Evolutionary conservation across 2,329 filamentous ascomycete genomes (phyloP), one percentile per base, ranked within the genome.

Genomic region (Colletotrichum tofieldiae): DNA sequence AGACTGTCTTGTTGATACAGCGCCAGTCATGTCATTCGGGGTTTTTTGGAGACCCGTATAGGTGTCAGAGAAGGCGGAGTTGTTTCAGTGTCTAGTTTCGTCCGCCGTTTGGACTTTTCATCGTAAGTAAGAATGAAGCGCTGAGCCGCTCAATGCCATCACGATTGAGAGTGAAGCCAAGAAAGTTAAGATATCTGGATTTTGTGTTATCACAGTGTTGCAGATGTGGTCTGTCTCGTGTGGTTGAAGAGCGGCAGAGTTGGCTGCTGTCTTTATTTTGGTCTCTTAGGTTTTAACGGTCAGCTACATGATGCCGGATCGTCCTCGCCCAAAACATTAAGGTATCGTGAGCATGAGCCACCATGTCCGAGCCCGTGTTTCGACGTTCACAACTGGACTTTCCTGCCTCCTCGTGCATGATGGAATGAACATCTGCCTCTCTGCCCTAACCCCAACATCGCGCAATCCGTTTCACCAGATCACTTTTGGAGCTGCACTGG

Each of bases 361-460:
- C 18, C 32, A 14, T n/a, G 58, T 71, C 65, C 39, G 65, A 63
- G 58, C 43, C 52, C 35, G 16, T 51, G 68, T 67, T 58, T 71
- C 68, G 65, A 32, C n/a, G 39, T 51, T 32, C 41, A 4, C 37
- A 9, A 29, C 41, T 32, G 29, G n/a, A 18, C 32, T 41, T 35
- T 12, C 26, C 1, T 29, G 11, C 20, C 26, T 16, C 9, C 20
- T 9, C 12, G 32, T 45, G 32, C 16, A 2, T 32, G 12, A 45
- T 47, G 23, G 37, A 68, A 68, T 20, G 51, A 68, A 61, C 56
- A 20, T 26, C 59, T n/a, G 16, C 49, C 32, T 14, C 26, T 20
- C 54, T 54, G 12, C 62, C n/a, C 32, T 47, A 29, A 52, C 26
- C 37, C 39, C 26, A 14, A 67, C n/a, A n/a, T 60, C 43, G 16